Evolutionary conservation across 139 green algal genomes (phyloP).

Genomic region (Chlamydomonas sphaeroides): DNA sequence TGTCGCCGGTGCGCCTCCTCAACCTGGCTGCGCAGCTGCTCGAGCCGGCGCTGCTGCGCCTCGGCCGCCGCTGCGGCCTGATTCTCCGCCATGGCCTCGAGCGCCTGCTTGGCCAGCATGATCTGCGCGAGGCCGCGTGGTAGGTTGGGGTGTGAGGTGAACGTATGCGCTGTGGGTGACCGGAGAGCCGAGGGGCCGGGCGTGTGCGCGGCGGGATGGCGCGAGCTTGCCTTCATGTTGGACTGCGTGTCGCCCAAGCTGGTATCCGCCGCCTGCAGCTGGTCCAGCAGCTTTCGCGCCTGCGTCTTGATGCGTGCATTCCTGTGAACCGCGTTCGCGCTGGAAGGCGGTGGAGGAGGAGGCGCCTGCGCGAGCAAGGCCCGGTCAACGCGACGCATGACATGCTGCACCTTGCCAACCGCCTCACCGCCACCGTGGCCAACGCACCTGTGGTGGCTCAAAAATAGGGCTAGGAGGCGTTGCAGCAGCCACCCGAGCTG

Average conservation of each 20-base stretch:
- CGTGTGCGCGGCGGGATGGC: not conserved
- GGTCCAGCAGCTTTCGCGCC: constrained; percentile 24
- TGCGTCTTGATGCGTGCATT: constrained; percentile 36
- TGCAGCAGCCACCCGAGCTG: no score
- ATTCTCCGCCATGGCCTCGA: not conserved
- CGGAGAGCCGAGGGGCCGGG: no score
- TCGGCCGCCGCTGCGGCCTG: constrained; percentile 14
- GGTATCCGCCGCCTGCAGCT: constrained; percentile 14
- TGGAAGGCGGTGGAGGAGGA: no score
- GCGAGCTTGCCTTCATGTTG: not conserved
- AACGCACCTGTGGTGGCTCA: no score
- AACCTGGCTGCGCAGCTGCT: not conserved
- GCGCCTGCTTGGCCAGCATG: constrained; percentile 15
- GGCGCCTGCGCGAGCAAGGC: not conserved
- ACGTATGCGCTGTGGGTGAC: no score
- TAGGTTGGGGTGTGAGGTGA: no score
- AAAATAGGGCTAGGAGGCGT: no score
- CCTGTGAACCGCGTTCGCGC: not conserved
- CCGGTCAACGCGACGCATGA: not conserved
- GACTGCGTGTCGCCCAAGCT: constrained; percentile 15
- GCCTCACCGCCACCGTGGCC: no score
- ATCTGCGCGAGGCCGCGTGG: no score
- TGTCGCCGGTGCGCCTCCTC: constrained; percentile 11
- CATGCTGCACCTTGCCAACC: no score
- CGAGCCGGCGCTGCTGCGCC: constrained; percentile 4